These are phyloP conservation scores for Penicillium subrubescens DNA, from an alignment of 495 filamentous ascomycete species.

Conservation along the genomic window DNA sequence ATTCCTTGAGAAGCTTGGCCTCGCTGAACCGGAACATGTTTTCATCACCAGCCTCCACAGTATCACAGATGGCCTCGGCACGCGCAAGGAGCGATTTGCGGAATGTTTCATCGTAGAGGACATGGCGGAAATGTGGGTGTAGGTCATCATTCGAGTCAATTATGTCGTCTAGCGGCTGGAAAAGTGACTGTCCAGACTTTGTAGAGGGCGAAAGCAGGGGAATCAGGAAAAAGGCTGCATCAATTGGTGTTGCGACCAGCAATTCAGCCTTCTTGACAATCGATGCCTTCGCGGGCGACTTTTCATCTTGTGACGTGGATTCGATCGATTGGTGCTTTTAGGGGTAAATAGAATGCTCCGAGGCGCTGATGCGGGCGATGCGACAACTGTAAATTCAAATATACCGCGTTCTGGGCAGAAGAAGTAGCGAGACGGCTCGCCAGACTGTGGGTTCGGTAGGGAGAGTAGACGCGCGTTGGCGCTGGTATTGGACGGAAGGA, in stretches of 20 bases:
- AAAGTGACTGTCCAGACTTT: slow-evolving; percentile 53
- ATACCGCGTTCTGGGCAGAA: slow-evolving; percentile 77
- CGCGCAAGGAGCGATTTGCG: slow-evolving; percentile 47
- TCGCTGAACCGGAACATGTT: slow-evolving; percentile 76
- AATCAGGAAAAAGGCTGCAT: slow-evolving; percentile 81
- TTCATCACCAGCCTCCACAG: slow-evolving; percentile 78
- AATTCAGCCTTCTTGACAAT: slow-evolving; percentile 66
- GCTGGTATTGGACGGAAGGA: slow-evolving; percentile 71
- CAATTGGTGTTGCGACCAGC: slow-evolving; percentile 79
- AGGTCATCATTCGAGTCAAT: slow-evolving; percentile 65
- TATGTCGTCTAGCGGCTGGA: slow-evolving; percentile 79
- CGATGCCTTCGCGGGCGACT: slow-evolving; percentile 16
- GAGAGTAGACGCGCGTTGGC: slow-evolving; percentile 70
- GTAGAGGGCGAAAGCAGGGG: slow-evolving; percentile 58
- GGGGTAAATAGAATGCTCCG: slow-evolving; percentile 41
- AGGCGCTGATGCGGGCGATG: slow-evolving; percentile 51
- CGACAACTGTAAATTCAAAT: slow-evolving; percentile 83
- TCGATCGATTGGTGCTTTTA: slow-evolving; percentile 5
- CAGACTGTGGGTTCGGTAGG: slow-evolving; percentile 75
- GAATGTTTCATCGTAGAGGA: slow-evolving; percentile 53
- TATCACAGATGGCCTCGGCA: slow-evolving; percentile 72
- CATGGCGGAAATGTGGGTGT: slow-evolving; percentile 56
- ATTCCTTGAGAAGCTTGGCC: slow-evolving; percentile 64
- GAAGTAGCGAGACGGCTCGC: slow-evolving; percentile 67
- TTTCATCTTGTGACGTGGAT: slow-evolving; percentile 10